Evolutionary conservation across 164 flowering plant species (phyloP).

Genomic region (Stephania yunnanensis): DNA sequence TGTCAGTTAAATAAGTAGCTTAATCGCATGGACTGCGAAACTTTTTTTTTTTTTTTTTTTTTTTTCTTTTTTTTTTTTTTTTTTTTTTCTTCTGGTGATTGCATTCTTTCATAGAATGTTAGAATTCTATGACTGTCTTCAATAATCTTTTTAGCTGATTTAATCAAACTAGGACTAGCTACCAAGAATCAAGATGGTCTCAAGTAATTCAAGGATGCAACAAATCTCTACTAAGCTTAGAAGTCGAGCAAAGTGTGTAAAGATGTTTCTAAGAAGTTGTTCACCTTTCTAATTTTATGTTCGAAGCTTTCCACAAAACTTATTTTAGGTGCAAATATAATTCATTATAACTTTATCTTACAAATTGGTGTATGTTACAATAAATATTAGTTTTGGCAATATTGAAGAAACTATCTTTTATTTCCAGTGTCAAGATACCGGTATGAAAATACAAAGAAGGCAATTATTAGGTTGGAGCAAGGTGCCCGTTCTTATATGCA

Average conservation of each 20-base stretch:
- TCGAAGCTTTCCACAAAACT: not conserved
- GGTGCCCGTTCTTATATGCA: constrained; percentile 54
- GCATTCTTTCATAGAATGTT: not conserved
- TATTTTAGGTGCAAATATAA: not conserved
- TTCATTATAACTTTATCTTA: not conserved
- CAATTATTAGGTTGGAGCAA: constrained; percentile 75
- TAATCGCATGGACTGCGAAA: not conserved
- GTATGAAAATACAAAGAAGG: constrained; percentile 42
- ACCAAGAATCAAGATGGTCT: not conserved
- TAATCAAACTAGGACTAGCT: not conserved
- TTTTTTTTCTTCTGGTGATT: not conserved
- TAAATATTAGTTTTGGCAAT: not conserved
- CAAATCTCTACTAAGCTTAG: not conserved
- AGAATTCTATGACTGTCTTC: not conserved
- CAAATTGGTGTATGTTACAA: not conserved
- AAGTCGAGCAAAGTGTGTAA: not conserved
- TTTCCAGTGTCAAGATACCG: constrained; percentile 55
- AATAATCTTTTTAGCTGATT: not conserved
- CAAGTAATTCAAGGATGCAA: not conserved
- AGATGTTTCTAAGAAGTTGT: not conserved
- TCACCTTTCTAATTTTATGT: not conserved
- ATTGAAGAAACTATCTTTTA: not conserved
- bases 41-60: constrained; percentile 1
- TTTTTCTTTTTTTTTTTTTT: not conserved
- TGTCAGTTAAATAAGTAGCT: not conserved